These are phyloP conservation scores for Imleria badia DNA, from an alignment of 768 basidiomycete genomes.

Conservation along the genomic window DNA sequence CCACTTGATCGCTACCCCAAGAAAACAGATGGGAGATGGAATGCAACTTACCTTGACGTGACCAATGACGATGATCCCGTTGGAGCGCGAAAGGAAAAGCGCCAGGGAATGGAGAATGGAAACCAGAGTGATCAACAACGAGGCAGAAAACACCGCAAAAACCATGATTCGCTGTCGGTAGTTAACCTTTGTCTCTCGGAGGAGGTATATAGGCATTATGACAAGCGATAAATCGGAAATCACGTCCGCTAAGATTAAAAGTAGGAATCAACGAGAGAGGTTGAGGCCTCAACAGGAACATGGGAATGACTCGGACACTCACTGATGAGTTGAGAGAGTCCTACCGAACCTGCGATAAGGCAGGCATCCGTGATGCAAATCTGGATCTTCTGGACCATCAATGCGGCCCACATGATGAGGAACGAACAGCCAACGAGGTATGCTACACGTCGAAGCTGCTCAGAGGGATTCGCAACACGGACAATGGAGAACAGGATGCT, in stretches of 20 bases:
- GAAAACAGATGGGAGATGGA: too few relatives aligned
- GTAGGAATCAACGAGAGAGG: not conserved
- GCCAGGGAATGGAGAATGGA: slow-evolving; percentile 16
- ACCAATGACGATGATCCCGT: slow-evolving; percentile 13
- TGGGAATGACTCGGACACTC: not conserved
- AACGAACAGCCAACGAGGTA: slow-evolving; percentile 15
- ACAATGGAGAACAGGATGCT: slow-evolving; percentile 28
- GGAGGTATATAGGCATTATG: slow-evolving; percentile 14
- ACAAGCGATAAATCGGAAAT: slow-evolving; percentile 22
- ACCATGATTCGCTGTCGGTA: slow-evolving; percentile 19
- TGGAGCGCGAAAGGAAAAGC: not conserved
- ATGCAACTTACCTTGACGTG: slow-evolving; percentile 23
- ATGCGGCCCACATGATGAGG: slow-evolving; percentile 23
- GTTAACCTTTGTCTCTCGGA: not conserved
- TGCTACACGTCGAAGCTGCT: slow-evolving; percentile 1
- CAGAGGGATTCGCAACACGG: slow-evolving; percentile 14
- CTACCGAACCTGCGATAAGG: not conserved
- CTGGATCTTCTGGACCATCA: slow-evolving; percentile 14
- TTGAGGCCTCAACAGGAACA: not conserved
- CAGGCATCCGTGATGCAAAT: slow-evolving; percentile 10
- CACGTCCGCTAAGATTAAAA: slow-evolving; percentile 15
- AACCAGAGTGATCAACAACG: slow-evolving; percentile 17
- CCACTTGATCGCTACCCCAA: too few relatives aligned
- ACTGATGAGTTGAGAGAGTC: slow-evolving; percentile 24
- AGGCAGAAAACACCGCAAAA: slow-evolving; percentile 18